phyloP scores from a whole-genome alignment of 2,329 filamentous ascomycete species.

The Aspergillus neoniger region DNA sequence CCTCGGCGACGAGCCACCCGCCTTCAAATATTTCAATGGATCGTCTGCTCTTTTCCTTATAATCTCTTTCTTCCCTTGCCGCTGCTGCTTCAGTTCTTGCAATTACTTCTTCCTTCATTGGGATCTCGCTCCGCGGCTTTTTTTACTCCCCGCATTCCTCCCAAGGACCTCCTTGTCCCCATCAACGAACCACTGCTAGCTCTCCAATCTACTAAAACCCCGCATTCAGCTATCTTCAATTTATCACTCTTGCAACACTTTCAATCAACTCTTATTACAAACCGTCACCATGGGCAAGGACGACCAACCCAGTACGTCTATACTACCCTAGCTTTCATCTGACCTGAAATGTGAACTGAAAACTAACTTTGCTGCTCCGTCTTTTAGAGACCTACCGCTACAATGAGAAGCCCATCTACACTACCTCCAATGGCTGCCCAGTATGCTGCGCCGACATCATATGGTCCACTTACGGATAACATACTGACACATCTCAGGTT shows the following conservation, averaged over 20 bases:
- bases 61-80: not conserved
- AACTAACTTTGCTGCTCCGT: not conserved
- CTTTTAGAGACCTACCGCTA: conserved; percentile 50
- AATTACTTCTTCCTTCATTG: not conserved
- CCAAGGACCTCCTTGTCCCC: not conserved
- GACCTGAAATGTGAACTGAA: too few relatives aligned
- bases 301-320: conserved; percentile 37
- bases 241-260: not conserved
- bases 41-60: not conserved
- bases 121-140: not conserved
- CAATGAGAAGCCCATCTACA: conserved; percentile 61
- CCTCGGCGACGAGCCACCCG: not conserved
- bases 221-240: conserved; percentile 1
- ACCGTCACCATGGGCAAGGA: conserved; percentile 39
- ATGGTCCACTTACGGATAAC: not conserved
- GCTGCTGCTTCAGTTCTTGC: not conserved
- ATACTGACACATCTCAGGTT: conserved; percentile 35
- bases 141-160: not conserved
- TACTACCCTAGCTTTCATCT: too few relatives aligned
- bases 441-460: conserved; percentile 21
- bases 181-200: not conserved
- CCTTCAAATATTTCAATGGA: not conserved
- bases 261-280: not conserved
- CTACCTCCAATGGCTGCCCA: conserved; percentile 61
- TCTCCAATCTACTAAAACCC: not conserved